Conservation (phyloP, 495 filamentous ascomycete genomes). For the Podospora pseudoanserina region DNA sequence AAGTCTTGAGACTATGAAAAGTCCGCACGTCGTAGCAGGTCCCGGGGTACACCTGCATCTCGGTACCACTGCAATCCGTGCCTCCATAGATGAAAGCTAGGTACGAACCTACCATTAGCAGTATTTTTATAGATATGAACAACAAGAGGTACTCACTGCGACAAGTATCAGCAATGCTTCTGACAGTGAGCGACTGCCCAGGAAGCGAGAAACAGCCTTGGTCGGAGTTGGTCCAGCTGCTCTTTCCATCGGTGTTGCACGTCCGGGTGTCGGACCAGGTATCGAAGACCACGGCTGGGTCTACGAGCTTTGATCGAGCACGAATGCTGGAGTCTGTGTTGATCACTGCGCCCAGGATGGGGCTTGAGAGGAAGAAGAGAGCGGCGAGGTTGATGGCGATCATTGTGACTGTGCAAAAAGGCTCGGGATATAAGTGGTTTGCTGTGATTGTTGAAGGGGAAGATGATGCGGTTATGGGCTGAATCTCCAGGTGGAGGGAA, state of each 20-base stretch:
- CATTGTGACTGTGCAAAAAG: not conserved
- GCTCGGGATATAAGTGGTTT: no score
- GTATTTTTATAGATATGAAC: no score
- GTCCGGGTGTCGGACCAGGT: not conserved
- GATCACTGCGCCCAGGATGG: not conserved
- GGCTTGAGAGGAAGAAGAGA: not conserved
- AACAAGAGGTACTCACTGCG: not conserved
- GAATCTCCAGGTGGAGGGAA: no score
- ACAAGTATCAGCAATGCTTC: constrained; percentile 1
- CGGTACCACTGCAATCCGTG: not conserved
- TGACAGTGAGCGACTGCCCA: not conserved
- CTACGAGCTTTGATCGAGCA: not conserved
- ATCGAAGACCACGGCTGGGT: not conserved
- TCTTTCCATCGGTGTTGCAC: not conserved
- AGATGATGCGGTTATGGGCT: not conserved
- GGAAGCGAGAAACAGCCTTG: not conserved
- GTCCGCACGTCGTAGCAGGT: not conserved
- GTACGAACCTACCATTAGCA: no score
- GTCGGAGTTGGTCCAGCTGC: constrained; percentile 4
- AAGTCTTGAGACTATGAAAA: constrained; percentile 1
- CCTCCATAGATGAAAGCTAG: not conserved
- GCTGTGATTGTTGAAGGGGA: not conserved
- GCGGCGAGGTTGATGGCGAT: not conserved
- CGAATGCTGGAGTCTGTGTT: not conserved
- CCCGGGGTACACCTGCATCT: constrained; percentile 6